Percentiles rank a stretch among this genome's conserved stretches.
phyloP scores from a whole-genome alignment of 352 stramenopile genomes.

The Pythium vanterpoolii region DNA sequence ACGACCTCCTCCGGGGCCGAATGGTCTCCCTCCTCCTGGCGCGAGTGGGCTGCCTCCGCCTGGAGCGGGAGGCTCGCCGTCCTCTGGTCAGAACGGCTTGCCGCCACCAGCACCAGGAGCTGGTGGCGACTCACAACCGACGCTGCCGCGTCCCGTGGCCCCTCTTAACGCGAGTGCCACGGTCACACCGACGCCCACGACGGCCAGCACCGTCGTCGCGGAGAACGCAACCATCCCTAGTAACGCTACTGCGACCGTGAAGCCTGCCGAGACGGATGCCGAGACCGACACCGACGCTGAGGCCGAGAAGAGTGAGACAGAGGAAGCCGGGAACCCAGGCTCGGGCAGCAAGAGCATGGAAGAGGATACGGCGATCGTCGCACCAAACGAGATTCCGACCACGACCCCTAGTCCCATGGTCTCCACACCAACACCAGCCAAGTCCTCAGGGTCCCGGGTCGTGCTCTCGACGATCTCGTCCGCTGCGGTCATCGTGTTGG shows the following conservation, averaged over 20 bases:
- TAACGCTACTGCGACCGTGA: constrained; percentile 1
- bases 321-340: neutral
- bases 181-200: neutral
- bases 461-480: neutral
- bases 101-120: neutral
- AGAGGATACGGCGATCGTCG: constrained; percentile 2
- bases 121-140: neutral
- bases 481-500: neutral
- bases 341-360: neutral
- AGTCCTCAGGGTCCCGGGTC: neutral
- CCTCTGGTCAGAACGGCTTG: neutral
- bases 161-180: neutral
- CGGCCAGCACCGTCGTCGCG: neutral
- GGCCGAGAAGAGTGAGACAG: too few species aligned
- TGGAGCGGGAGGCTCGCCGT: neutral
- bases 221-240: neutral
- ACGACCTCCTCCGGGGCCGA: neutral
- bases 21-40: neutral
- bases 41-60: neutral
- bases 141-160: neutral
- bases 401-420: neutral
- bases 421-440: neutral
- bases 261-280: neutral
- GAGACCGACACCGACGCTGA: neutral
- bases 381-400: neutral